A percentile compares a stretch with the other conserved stretches of the same genome.
These are phyloP conservation scores for Prillingera fragicola DNA, from an alignment of 1,284 basidiomycete genomes.

Conservation along the genomic window DNA sequence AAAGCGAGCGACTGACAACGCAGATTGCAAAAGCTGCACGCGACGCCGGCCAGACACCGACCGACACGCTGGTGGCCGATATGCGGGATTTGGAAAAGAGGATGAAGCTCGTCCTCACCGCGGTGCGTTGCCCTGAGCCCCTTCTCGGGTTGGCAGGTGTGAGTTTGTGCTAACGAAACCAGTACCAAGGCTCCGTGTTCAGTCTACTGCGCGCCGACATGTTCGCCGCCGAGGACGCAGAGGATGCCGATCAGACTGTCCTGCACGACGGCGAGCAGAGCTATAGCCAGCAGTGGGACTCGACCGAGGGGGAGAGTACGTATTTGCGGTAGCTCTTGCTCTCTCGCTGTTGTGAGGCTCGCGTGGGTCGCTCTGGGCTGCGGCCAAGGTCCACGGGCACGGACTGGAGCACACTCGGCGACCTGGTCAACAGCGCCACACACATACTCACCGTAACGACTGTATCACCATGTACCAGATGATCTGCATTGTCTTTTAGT, in stretches of 20 bases:
- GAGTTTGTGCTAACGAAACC: slow-evolving; percentile 3
- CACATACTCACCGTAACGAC: too few relatives aligned
- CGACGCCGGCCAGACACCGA: slow-evolving; percentile 57
- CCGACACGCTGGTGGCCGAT: slow-evolving; percentile 67
- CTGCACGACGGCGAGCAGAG: background rate
- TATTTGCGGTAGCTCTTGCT: too few relatives aligned
- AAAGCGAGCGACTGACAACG: background rate
- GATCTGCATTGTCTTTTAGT: too few relatives aligned
- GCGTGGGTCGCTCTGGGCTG: too few relatives aligned
- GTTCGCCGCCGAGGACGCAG: background rate
- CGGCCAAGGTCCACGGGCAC: too few relatives aligned
- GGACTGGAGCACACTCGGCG: too few relatives aligned
- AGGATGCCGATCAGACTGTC: background rate
- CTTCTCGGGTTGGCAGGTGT: background rate
- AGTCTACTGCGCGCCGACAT: slow-evolving; percentile 67
- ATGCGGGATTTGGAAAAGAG: slow-evolving; percentile 82
- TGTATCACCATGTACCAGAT: too few relatives aligned
- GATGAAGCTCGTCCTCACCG: slow-evolving; percentile 85
- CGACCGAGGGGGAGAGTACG: too few relatives aligned
- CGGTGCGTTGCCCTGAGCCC: slow-evolving; percentile 54
- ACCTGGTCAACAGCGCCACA: too few relatives aligned
- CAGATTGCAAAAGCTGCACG: slow-evolving; percentile 48
- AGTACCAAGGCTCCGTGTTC: slow-evolving; percentile 96
- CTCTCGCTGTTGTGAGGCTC: too few relatives aligned
- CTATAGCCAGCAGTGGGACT: too few relatives aligned